Evolutionary conservation across 441 rosid genomes (phyloP), one percentile per base, ranked within the genome.

Genomic region (Pelargonium australe): DNA sequence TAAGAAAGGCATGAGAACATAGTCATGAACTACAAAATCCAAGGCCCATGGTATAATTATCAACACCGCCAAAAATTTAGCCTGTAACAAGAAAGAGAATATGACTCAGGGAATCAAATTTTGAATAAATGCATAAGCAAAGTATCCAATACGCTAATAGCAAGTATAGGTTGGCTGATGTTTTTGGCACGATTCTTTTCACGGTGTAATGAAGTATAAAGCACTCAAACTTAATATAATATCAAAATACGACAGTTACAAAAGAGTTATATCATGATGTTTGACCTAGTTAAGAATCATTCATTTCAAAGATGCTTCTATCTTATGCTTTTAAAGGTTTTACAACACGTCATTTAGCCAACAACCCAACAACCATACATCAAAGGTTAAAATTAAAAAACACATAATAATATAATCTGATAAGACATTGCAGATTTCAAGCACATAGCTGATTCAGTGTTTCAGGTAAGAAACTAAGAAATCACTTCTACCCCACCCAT

Each of bases 1-100:
- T 70, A 89, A 79, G 66, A 95, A 91, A 17, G 99, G 97, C 96
- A 95, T 82, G 65, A 95, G 92, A 66, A 95, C 82, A 79, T 85
- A 95, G 79, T 95, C 96, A 79, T 95, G 99, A 72, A 91, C 94
- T 64, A 83, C 75, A 81, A 87, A 85, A 82, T 95, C 97, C 83
- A 95, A 77, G 34, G 86, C 85, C 88, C 90, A 91, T 11, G 99
- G 97, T 78, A 95, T 78, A 44, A 88, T 79, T 61, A 95, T 83
- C 82, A 95, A 68, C 37, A 85, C 70, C 51, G 90, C 96, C 84
- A 91, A 77, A 86, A 89, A 95, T 73, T 85, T 88, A 64, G 96
- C 99, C 95, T 93, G 90, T 67, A 76, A 81, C 65, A 70, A 70
- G 72, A 78, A 75, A 58, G 72, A 75, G 74, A 72, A 60, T 43